Conservation (phyloP, 1,284 basidiomycete genomes). For the Ganoderma lucidum region DNA sequence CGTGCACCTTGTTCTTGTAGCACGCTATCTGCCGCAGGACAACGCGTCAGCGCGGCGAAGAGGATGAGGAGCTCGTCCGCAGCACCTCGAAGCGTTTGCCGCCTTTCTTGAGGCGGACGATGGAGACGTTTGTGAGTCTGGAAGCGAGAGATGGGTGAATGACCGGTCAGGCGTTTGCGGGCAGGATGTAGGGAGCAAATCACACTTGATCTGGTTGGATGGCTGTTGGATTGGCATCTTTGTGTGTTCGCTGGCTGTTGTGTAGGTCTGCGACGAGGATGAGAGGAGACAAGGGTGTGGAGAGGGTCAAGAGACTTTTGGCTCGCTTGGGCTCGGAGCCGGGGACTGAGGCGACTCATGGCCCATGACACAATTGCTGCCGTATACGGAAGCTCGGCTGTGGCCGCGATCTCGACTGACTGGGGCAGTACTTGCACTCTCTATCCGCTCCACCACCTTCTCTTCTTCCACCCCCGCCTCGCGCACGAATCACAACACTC, state of each 20-base stretch:
- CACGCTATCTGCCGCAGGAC: constrained; percentile 87
- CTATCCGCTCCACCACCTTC: neutral
- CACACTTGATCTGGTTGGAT: constrained; percentile 87
- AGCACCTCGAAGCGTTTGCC: constrained; percentile 96
- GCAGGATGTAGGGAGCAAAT: constrained; percentile 16
- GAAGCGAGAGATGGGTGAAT: constrained; percentile 1
- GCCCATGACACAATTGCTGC: constrained; percentile 21
- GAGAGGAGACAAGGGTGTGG: constrained; percentile 1
- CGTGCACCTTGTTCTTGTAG: constrained; percentile 99
- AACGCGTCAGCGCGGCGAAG: constrained; percentile 13
- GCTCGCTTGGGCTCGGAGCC: constrained; percentile 9
- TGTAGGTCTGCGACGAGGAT: constrained; percentile 8
- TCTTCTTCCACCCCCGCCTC: neutral
- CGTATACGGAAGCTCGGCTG: constrained; percentile 13
- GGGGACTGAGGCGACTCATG: constrained; percentile 18
- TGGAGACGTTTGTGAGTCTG: constrained; percentile 95
- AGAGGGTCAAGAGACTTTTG: neutral
- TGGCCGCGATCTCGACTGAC: constrained; percentile 25
- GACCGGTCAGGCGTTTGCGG: constrained; percentile 22
- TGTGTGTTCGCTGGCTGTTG: neutral
- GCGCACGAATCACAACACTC: neutral
- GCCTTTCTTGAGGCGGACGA: constrained; percentile 95
- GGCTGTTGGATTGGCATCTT: constrained; percentile 80
- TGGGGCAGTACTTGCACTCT: neutral
- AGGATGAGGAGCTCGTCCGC: too few relatives aligned